Conservation (phyloP, 257 asterid species). For the Petunia secreta region DNA sequence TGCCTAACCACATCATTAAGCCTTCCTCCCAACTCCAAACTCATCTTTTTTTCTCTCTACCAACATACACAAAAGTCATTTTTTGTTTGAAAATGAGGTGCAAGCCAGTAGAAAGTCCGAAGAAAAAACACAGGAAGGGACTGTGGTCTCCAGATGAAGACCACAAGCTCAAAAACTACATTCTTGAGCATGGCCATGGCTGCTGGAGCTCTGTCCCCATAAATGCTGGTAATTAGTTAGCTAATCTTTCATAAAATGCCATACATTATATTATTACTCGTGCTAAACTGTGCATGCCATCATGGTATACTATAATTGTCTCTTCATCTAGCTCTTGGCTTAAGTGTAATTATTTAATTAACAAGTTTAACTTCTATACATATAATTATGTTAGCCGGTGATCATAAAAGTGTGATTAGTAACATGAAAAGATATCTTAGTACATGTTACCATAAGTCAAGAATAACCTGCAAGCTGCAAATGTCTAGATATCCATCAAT, state of each 20-base stretch:
- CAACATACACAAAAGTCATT: background rate
- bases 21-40: background rate
- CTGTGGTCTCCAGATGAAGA: conserved; percentile 92
- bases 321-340: background rate
- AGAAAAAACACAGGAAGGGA: conserved; percentile 70
- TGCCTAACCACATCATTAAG: conserved; percentile 32
- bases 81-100: conserved; percentile 44
- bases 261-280: background rate
- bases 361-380: too few species aligned
- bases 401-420: too few species aligned
- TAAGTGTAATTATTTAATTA: too few species aligned
- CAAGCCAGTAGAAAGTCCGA: conserved; percentile 42
- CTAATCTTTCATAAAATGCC: conserved; percentile 19
- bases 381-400: too few species aligned
- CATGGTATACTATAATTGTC: background rate
- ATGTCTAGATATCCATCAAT: background rate
- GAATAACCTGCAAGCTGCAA: too few species aligned
- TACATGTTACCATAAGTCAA: too few species aligned
- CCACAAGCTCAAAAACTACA: conserved; percentile 64
- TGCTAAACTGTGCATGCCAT: conserved; percentile 36
- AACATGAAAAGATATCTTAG: too few species aligned
- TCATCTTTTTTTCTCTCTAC: background rate
- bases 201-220: conserved; percentile 82
- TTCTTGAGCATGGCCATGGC: conserved; percentile 58
- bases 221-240: conserved; percentile 64